phyloP scores from a whole-genome alignment of 164 flowering plant species.

The Aristolochia contorta region DNA sequence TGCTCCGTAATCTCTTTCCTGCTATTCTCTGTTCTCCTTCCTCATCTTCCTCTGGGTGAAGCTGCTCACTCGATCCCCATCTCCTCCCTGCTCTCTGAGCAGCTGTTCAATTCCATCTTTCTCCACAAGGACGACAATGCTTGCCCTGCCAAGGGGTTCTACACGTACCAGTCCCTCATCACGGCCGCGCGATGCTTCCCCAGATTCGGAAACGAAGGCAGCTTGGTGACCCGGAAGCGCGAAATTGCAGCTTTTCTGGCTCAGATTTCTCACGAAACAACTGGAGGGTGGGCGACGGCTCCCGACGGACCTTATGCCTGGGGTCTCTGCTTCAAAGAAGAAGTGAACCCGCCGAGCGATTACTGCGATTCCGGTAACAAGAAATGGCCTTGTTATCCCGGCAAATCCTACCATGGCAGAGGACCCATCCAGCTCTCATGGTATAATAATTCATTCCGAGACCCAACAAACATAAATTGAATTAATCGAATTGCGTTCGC shows the following conservation, averaged over 20 bases:
- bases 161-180: slow-evolving; percentile 41
- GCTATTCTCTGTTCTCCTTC: no score
- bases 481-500: no score
- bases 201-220: slow-evolving; percentile 41
- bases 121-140: slow-evolving; percentile 51
- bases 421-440: slow-evolving; percentile 79
- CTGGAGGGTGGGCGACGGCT: slow-evolving; percentile 86
- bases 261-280: slow-evolving; percentile 78
- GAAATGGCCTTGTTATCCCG: slow-evolving; percentile 63
- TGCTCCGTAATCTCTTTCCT: no score
- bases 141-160: slow-evolving; percentile 55
- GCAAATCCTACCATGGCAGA: slow-evolving; percentile 61
- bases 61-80: slow-evolving; percentile 7
- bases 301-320: slow-evolving; percentile 83
- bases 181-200: slow-evolving; percentile 35
- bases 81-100: slow-evolving; percentile 17
- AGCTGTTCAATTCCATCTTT: slow-evolving; percentile 30
- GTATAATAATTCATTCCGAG: no score
- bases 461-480: not conserved
- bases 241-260: slow-evolving; percentile 80
- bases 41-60: no score
- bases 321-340: slow-evolving; percentile 70
- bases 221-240: slow-evolving; percentile 26
- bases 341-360: slow-evolving; percentile 28
- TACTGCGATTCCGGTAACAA: slow-evolving; percentile 43